These are phyloP conservation scores for Cystobasidium ongulense DNA, from an alignment of 768 basidiomycete species.

Conservation along the genomic window DNA sequence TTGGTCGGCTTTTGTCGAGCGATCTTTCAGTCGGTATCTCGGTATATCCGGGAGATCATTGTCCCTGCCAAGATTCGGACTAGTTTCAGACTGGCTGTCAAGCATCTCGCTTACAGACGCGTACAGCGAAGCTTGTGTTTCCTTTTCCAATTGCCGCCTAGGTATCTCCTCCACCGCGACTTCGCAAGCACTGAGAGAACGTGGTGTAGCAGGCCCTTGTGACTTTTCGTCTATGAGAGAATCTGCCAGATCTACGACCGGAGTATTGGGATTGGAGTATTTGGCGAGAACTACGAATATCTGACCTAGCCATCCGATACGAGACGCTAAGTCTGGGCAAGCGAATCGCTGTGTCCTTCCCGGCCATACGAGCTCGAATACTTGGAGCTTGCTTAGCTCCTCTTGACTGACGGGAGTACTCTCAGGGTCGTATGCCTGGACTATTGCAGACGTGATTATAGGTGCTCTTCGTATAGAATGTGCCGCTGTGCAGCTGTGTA, in stretches of 20 bases:
- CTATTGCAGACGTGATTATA: background rate
- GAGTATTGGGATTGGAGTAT: background rate
- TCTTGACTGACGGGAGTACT: background rate
- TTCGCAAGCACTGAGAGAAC: background rate
- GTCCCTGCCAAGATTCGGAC: background rate
- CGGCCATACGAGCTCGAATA: slow-evolving; percentile 24
- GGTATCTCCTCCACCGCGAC: background rate
- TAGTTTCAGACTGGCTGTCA: background rate
- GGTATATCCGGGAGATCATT: slow-evolving; percentile 12
- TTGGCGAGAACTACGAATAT: slow-evolving; percentile 4
- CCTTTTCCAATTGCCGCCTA: slow-evolving; percentile 5
- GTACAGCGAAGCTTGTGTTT: slow-evolving; percentile 15
- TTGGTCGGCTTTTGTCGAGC: background rate
- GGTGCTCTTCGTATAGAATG: slow-evolving; percentile 10
- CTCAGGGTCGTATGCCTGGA: background rate
- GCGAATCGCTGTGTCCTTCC: slow-evolving; percentile 26
- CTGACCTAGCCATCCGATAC: slow-evolving; percentile 2
- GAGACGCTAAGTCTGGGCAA: background rate
- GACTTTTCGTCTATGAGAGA: background rate
- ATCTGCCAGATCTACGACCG: background rate
- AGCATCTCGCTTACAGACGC: slow-evolving; percentile 30
- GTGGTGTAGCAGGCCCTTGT: background rate
- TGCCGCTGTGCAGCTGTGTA: background rate
- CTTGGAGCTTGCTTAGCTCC: background rate
- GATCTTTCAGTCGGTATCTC: background rate